phyloP scores from a whole-genome alignment of 352 stramenopile species.

The Phytophthora litchii region DNA sequence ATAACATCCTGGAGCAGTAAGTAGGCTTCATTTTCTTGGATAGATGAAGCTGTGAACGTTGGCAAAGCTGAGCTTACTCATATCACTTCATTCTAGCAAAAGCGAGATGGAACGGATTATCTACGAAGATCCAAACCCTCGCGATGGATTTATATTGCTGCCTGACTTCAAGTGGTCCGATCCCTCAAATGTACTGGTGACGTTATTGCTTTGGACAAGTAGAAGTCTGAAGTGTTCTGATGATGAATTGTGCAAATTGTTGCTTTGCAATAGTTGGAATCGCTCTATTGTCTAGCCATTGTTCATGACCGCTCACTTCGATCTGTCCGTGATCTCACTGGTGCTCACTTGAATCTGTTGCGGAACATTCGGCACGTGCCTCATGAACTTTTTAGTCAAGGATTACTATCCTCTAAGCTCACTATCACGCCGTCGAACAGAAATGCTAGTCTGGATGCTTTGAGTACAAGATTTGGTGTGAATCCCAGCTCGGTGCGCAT shows the following conservation, averaged over 20 bases:
- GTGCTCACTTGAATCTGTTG: slow-evolving; percentile 65
- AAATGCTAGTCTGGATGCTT: slow-evolving; percentile 56
- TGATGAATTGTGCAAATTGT: too few relatives aligned
- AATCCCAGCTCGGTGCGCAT: slow-evolving; percentile 62
- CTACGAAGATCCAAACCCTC: slow-evolving; percentile 67
- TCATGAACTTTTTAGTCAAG: too few relatives aligned
- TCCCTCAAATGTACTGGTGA: slow-evolving; percentile 58
- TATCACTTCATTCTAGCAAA: slow-evolving; percentile 69
- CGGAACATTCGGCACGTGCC: slow-evolving; percentile 80
- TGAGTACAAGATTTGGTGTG: slow-evolving; percentile 68
- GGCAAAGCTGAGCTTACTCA: too few relatives aligned
- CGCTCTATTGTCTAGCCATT: slow-evolving; percentile 83
- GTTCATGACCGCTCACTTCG: slow-evolving; percentile 75
- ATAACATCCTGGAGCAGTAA: slow-evolving; percentile 90
- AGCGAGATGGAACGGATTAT: slow-evolving; percentile 84
- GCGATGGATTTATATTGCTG: slow-evolving; percentile 77
- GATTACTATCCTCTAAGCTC: too few relatives aligned
- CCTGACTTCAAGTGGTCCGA: slow-evolving; percentile 89
- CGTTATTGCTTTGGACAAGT: slow-evolving; percentile 59
- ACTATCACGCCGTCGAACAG: slow-evolving; percentile 30
- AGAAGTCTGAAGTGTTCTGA: too few relatives aligned
- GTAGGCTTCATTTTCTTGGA: too few relatives aligned
- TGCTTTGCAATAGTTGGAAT: slow-evolving; percentile 65
- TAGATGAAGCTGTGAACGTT: too few relatives aligned
- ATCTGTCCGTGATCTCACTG: slow-evolving; percentile 75